These are phyloP conservation scores for Rhizoclosmatium globosum DNA, from an alignment of 192 early-diverging fungal genomes.

Conservation along the genomic window DNA sequence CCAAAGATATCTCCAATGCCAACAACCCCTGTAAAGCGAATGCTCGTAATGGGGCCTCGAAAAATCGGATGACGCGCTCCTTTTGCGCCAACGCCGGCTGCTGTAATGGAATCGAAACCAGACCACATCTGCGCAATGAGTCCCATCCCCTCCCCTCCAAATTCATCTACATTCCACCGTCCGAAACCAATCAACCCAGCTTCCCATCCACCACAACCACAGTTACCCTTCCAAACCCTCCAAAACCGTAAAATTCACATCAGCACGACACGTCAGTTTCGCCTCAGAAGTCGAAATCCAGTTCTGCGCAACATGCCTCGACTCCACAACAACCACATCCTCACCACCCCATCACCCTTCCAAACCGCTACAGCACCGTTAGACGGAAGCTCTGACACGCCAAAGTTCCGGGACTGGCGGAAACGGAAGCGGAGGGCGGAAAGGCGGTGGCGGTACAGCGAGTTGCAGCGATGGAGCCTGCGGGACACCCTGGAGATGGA, in stretches of 20 bases:
- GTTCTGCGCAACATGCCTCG: neutral
- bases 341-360: neutral
- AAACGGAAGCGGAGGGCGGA: neutral
- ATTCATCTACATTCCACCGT: neutral
- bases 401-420: neutral
- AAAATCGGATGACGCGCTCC: neutral
- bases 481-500: neutral
- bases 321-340: neutral
- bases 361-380: neutral
- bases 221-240: neutral
- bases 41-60: slow-evolving; percentile 11
- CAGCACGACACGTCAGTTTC: neutral
- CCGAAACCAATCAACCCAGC: neutral
- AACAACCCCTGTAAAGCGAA: neutral
- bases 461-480: neutral
- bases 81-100: neutral
- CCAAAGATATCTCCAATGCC: neutral
- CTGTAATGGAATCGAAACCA: too few relatives aligned
- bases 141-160: neutral
- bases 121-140: too few relatives aligned
- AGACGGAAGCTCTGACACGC: neutral
- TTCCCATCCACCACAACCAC: neutral
- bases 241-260: neutral
- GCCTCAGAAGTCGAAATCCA: neutral
- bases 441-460: neutral